phyloP scores from a whole-genome alignment of 768 basidiomycete genomes.

The Baorangia bicolor region DNA sequence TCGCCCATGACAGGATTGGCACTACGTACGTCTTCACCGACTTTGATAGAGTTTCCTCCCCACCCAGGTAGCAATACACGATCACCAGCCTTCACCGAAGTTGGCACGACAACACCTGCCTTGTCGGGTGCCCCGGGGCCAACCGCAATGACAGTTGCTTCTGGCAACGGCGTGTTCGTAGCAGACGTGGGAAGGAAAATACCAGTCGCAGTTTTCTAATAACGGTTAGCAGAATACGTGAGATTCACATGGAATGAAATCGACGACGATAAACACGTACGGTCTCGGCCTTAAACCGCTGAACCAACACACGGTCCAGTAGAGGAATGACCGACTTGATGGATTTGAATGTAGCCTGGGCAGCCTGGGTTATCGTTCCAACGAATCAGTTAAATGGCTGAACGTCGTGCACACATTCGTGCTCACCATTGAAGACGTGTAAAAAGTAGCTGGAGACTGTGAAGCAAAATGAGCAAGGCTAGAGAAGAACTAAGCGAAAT shows the following conservation, averaged over 20 bases:
- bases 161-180: constrained; percentile 83
- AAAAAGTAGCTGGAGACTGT: constrained; percentile 4
- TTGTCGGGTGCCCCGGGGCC: constrained; percentile 94
- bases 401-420: background rate
- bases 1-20: background rate
- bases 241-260: background rate
- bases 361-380: constrained; percentile 47
- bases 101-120: constrained; percentile 73
- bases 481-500: constrained; percentile 11
- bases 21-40: constrained; percentile 86
- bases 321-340: constrained; percentile 90
- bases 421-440: constrained; percentile 31
- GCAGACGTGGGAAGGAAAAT: constrained; percentile 94
- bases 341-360: constrained; percentile 92
- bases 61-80: constrained; percentile 92
- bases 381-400: background rate
- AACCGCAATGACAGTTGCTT: constrained; percentile 94
- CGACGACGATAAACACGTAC: constrained; percentile 46
- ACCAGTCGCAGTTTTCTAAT: constrained; percentile 95
- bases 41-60: constrained; percentile 95
- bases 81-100: constrained; percentile 84
- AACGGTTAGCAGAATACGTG: background rate
- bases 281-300: constrained; percentile 95
- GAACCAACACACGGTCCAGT: constrained; percentile 94
- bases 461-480: constrained; percentile 28